These are phyloP conservation scores for Cornus controversa DNA, from an alignment of 148 eudicot species.

Conservation along the genomic window DNA sequence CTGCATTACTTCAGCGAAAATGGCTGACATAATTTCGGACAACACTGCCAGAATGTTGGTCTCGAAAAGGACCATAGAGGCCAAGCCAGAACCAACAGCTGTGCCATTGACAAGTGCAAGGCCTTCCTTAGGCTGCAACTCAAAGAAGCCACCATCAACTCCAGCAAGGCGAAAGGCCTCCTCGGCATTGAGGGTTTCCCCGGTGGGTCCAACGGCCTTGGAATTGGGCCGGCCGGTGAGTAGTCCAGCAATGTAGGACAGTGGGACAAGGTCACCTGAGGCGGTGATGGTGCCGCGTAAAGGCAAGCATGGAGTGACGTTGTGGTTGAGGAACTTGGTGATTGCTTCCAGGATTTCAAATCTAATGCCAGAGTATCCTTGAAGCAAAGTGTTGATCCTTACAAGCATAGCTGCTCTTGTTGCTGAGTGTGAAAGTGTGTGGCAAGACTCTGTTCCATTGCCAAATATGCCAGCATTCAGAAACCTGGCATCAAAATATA, in stretches of 20 bases:
- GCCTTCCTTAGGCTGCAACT: slow-evolving; percentile 85
- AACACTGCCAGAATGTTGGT: slow-evolving; percentile 61
- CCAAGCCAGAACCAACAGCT: slow-evolving; percentile 88
- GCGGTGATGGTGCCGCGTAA: slow-evolving; percentile 86
- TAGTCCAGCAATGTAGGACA: slow-evolving; percentile 87
- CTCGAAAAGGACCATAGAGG: slow-evolving; percentile 75
- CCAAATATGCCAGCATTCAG: slow-evolving; percentile 91
- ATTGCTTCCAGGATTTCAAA: slow-evolving; percentile 80
- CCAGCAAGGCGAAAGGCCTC: slow-evolving; percentile 65
- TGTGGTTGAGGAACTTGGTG: slow-evolving; percentile 63
- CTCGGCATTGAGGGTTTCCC: slow-evolving; percentile 48
- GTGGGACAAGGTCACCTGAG: slow-evolving; percentile 81
- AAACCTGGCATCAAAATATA: slow-evolving; percentile 38
- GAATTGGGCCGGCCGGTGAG: slow-evolving; percentile 83
- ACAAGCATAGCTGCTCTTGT: slow-evolving; percentile 92
- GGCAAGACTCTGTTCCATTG: slow-evolving; percentile 52
- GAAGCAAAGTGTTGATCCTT: slow-evolving; percentile 83
- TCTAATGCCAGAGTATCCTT: slow-evolving; percentile 89
- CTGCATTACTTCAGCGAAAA: slow-evolving; percentile 90
- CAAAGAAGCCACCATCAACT: slow-evolving; percentile 51
- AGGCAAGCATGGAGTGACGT: slow-evolving; percentile 81
- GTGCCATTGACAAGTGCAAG: slow-evolving; percentile 89
- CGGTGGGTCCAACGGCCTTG: slow-evolving; percentile 65
- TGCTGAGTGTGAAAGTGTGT: slow-evolving; percentile 69
- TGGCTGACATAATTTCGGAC: slow-evolving; percentile 67